Base-by-base conservation (phyloP, 768 basidiomycete genomes). In the Russula sp. region DNA sequence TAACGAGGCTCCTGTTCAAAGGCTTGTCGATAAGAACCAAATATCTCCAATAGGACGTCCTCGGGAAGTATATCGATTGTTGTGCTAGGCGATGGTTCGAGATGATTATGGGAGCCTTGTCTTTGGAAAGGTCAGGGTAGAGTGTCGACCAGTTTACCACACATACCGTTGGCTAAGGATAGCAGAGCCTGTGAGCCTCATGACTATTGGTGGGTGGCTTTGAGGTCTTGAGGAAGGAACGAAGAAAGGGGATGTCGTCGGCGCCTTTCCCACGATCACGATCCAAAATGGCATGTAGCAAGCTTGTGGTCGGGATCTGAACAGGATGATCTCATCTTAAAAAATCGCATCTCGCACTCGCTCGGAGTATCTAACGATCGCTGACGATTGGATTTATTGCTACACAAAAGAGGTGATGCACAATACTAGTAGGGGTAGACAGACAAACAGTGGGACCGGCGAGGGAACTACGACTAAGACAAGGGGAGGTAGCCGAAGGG, bases 371-470 rank as follows among this genome's bases (percentile, higher is more conserved):
- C 18, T 6, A 9, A 20, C n/a, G 45, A 45, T 45, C 37, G 6
- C 18, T 56, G 9, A 47, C 32, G 8, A 35, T 13, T 31, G 27
- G 31, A 47, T 56, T 20, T 56, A 47, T 56, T 45, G 55, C 55
- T 56, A 56, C 55, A 47, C 55, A 31, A 35, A 32, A 47, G 13
- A 40, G 6, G 34, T 49, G 22, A 58, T 49, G 57, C n/a, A 57
- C 32, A 48, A 16, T 54, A 22, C 53, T 40, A 40, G 53, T 22
- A 34, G 27, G 22, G 37, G 13, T 40, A 54, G 27, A 55, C 16
- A 31, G 8, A 20, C 55, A 32, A 7, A 58, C 20, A 57, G 22
- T 2, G 9, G 16, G 6, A 50, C 50, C 50, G 16, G 6, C 27
- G 32, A 10, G 3, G 14, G 32, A 34, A 18, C 9, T 51, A 51